A percentile compares a stretch with the other conserved stretches of the same genome.
Evolutionary conservation across 2,329 filamentous ascomycete species (phyloP).

Genomic region (Parastagonospora avenae): DNA sequence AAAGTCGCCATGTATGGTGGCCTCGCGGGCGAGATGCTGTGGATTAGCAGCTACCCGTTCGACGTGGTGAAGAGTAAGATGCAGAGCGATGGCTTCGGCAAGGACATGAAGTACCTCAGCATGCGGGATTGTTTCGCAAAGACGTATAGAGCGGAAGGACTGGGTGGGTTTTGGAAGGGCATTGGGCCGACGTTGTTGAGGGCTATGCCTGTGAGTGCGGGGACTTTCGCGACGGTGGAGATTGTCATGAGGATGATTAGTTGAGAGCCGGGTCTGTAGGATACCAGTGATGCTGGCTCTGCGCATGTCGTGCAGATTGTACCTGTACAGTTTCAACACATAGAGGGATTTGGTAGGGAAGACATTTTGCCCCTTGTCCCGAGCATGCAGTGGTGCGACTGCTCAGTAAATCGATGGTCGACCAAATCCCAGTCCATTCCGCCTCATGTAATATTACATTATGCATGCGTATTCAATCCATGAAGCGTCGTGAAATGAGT

Average conservation of each 20-base stretch:
- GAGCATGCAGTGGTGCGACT: too few species aligned
- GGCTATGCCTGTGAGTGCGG: slow-evolving; percentile 95
- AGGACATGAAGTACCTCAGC: slow-evolving; percentile 70
- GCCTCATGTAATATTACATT: too few species aligned
- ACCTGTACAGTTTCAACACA: too few species aligned
- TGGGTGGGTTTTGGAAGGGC: slow-evolving; percentile 91
- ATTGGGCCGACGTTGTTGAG: slow-evolving; percentile 87
- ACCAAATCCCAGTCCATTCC: too few species aligned
- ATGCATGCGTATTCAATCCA: too few species aligned
- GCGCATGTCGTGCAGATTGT: too few species aligned
- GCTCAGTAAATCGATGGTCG: too few species aligned
- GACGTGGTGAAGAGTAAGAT: slow-evolving; percentile 99
- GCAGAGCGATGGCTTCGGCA: slow-evolving; percentile 93
- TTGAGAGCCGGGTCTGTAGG: background rate
- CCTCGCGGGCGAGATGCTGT: slow-evolving; percentile 89
- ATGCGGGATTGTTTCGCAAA: slow-evolving; percentile 91
- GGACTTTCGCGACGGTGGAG: slow-evolving; percentile 82
- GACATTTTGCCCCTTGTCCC: too few species aligned
- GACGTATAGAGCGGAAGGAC: slow-evolving; percentile 77
- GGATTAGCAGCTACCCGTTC: slow-evolving; percentile 91
- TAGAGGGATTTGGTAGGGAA: too few species aligned
- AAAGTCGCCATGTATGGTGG: slow-evolving; percentile 94
- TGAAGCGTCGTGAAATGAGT: too few species aligned
- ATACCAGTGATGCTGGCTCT: background rate
- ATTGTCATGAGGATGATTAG: slow-evolving; percentile 29